Conservation (phyloP, 345 rosid species). For the Citrus maxima region DNA sequence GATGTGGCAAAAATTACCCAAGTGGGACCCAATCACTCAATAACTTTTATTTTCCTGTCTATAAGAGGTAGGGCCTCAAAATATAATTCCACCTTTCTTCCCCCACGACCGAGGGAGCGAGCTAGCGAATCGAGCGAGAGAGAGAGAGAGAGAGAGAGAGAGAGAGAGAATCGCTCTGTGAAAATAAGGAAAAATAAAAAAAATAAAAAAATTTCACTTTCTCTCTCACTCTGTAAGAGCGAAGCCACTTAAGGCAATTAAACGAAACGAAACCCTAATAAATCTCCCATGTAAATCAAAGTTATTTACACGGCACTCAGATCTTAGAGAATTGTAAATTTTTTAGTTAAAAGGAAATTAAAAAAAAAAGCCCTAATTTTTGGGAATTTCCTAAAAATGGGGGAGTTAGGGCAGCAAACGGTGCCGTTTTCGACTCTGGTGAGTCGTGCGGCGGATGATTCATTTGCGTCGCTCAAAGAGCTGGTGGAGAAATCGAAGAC, state of each 20-base stretch:
- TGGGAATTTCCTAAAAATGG: constrained; percentile 27
- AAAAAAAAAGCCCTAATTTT: background rate
- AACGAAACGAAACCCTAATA: background rate
- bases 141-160: background rate
- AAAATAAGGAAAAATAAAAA: background rate
- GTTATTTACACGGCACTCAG: background rate
- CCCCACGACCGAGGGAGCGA: background rate
- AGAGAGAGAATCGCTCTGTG: background rate
- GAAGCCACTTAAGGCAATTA: background rate
- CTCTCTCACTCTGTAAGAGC: background rate
- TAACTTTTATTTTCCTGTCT: too few species aligned
- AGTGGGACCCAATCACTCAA: background rate
- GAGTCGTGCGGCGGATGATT: constrained; percentile 80
- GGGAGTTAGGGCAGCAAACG: constrained; percentile 89
- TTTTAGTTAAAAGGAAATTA: too few species aligned
- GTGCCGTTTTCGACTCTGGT: constrained; percentile 78
- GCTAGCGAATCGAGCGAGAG: background rate
- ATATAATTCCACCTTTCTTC: background rate
- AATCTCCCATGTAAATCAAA: background rate
- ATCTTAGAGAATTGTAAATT: background rate
- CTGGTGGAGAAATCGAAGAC: constrained; percentile 79
- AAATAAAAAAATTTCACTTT: background rate
- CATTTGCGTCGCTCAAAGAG: constrained; percentile 70
- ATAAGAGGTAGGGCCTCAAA: too few species aligned
- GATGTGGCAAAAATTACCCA: background rate